phyloP scores from a whole-genome alignment of 129 eudicot genomes.

The Flaveria brownii region DNA sequence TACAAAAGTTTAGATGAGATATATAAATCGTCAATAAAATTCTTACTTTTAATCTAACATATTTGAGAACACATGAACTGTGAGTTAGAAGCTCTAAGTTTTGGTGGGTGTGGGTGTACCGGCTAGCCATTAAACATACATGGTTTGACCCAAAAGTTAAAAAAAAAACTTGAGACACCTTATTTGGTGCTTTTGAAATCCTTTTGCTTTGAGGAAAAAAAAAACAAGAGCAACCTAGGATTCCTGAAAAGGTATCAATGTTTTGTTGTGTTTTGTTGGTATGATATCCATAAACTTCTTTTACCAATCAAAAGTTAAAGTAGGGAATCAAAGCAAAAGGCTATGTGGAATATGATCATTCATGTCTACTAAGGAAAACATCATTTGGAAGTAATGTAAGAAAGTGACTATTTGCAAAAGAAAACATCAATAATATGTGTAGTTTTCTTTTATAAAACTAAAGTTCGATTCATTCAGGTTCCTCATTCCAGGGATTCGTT shows the following conservation, averaged over 20 bases:
- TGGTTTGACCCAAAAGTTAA: constrained; percentile 62
- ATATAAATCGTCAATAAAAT: too few relatives aligned
- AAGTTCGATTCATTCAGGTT: constrained; percentile 26
- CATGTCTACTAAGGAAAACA: constrained; percentile 29
- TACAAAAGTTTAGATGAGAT: too few relatives aligned
- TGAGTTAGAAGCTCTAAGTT: not conserved
- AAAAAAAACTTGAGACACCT: constrained; percentile 39
- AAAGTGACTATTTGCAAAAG: constrained; percentile 41
- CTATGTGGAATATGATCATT: constrained; percentile 30
- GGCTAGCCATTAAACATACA: constrained; percentile 13
- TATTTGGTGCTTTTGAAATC: constrained; percentile 17
- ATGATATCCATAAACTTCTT: constrained; percentile 26
- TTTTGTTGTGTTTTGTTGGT: constrained; percentile 34
- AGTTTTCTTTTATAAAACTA: constrained; percentile 29
- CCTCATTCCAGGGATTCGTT: constrained; percentile 43
- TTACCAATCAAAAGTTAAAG: constrained; percentile 43
- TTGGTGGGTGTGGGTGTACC: constrained; percentile 16
- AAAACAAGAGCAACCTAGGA: constrained; percentile 55
- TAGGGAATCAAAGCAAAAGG: constrained; percentile 44
- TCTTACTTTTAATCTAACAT: too few relatives aligned
- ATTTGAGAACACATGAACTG: not conserved
- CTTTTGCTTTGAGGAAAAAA: constrained; percentile 32
- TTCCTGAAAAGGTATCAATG: constrained; percentile 50
- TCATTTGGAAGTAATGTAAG: constrained; percentile 31
- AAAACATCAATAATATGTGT: constrained; percentile 43